Evolutionary conservation across 1,284 basidiomycete species (phyloP).

Genomic region (Sanghuangporus baumii): DNA sequence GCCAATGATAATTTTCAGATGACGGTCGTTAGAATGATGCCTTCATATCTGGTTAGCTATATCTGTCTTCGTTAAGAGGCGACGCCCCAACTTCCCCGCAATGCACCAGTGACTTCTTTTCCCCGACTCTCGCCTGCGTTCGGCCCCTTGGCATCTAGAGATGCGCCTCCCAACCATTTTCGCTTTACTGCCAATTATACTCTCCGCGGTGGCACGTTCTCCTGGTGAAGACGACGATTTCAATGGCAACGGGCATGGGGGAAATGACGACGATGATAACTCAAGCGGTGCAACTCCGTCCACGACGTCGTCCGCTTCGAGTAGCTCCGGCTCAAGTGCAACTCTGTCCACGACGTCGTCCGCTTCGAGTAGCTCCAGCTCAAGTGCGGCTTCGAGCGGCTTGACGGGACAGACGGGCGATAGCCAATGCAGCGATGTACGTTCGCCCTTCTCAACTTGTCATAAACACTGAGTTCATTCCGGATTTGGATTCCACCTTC

Average conservation of each 20-base stretch:
- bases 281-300: conserved; percentile 1
- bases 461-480: neutral
- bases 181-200: neutral
- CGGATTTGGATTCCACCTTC: neutral
- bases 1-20: neutral
- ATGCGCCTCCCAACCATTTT: conserved; percentile 11
- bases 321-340: neutral
- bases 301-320: conserved; percentile 27
- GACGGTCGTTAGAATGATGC: neutral
- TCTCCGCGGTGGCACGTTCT: neutral
- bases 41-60: neutral
- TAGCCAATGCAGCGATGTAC: conserved; percentile 22
- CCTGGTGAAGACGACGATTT: neutral
- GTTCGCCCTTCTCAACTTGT: conserved; percentile 18
- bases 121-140: neutral
- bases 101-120: neutral
- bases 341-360: conserved; percentile 27
- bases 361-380: neutral
- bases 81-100: neutral
- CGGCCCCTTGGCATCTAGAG: neutral
- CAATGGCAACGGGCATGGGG: neutral
- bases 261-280: conserved; percentile 1
- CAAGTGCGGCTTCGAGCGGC: conserved; percentile 19
- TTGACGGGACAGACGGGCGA: conserved; percentile 23
- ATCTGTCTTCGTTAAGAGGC: neutral